Evolutionary conservation across 257 asterid species (phyloP).

Genomic region (Salvia hispanica): DNA sequence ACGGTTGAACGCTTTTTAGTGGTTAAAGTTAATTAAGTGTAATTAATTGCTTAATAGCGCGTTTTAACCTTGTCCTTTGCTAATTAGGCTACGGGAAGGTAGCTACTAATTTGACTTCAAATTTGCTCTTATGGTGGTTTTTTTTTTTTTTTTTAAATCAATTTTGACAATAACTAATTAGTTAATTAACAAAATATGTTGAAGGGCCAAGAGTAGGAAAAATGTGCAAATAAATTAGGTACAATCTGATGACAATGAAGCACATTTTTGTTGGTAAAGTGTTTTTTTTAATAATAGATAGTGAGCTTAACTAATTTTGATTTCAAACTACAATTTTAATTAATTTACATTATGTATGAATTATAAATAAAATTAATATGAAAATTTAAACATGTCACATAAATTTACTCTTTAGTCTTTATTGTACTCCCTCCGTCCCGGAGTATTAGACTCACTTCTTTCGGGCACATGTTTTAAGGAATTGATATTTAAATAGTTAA

Average conservation of each 20-base stretch:
- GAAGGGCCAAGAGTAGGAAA: neutral
- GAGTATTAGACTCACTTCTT: too few relatives aligned
- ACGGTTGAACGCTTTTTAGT: neutral
- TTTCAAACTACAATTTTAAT: neutral
- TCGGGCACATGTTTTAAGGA: too few relatives aligned
- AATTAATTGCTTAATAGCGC: conserved; percentile 16
- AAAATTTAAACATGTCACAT: too few relatives aligned
- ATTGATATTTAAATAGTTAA: too few relatives aligned
- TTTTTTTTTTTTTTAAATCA: neutral
- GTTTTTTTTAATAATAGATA: too few relatives aligned
- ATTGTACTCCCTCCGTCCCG: too few relatives aligned
- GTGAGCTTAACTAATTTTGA: too few relatives aligned
- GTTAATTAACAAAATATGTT: neutral
- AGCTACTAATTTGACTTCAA: conserved; percentile 3
- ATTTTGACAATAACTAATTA: neutral
- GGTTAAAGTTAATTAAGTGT: neutral
- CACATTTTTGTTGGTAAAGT: too few relatives aligned
- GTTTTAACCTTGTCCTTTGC: conserved; percentile 19
- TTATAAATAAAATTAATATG: too few relatives aligned
- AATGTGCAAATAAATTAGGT: neutral
- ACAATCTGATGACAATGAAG: neutral
- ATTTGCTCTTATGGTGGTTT: neutral
- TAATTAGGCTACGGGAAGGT: neutral
- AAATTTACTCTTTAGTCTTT: too few relatives aligned
- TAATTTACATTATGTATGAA: too few relatives aligned